Base-by-base conservation (phyloP, 2,329 filamentous ascomycete genomes). In the Tetracladium maxilliforme region DNA sequence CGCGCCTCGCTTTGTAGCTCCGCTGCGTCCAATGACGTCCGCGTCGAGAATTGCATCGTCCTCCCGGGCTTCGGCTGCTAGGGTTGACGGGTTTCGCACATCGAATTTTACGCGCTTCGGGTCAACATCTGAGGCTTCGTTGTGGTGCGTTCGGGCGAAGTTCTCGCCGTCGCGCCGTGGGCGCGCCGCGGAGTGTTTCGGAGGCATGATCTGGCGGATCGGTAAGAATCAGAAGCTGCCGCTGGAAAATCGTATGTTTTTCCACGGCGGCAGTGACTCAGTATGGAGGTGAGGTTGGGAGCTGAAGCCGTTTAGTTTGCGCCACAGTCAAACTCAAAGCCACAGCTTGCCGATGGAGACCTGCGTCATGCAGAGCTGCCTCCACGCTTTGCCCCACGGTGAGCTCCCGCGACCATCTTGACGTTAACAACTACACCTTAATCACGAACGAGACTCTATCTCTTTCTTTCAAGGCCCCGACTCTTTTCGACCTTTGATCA, bases 91-190 rank as follows among this genome's bases (percentile, higher is more conserved):
- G 46, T 98, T 95, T 36, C 90, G 82, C 26, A 90, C 61, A 49
- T 98, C 90, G 52, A 98, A 98, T 43, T 81, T 83, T 30, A 83
- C 78, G 44, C 84, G 86, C 48, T 92, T 92, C 24, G 63, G 58
- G 25, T 47, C 48, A 26, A 40, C 35, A 19, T 43, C 44, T 26
- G 54, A 49, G 24, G 55, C 51, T 27, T 72, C 64, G 36, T 65
- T 57, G 42, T 81, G 74, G 47, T 87, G 72, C 11, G 70, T 72
- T 30, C 81, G 74, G 22, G 77, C 72, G 45, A 80, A 92, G 39
- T 75, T 70, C 54, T 93, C 84, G 40, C 76, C 80, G 5, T 70
- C 77, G 35, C 84, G 76, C 54, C 87, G 92, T 7, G 82, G 82
- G 19, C 82, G 77, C 26, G 77, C 78, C 15, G 74, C 70, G 26